A percentile compares a stretch with the other conserved stretches of the same genome.
These are phyloP conservation scores for Nigrospora oryzae DNA, from an alignment of 2,329 filamentous ascomycete genomes.

Conservation along the genomic window DNA sequence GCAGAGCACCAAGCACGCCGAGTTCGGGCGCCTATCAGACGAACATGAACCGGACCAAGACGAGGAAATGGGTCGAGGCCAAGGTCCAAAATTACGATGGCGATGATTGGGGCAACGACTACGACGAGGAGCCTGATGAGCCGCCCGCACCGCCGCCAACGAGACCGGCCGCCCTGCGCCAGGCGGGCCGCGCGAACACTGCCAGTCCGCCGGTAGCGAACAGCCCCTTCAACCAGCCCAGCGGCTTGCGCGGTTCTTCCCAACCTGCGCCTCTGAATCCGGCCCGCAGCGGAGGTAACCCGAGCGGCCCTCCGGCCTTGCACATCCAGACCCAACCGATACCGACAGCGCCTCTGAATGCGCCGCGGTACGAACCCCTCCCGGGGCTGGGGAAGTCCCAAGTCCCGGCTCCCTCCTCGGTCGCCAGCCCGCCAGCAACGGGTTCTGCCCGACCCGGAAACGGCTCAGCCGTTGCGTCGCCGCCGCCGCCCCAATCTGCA, in stretches of 20 bases:
- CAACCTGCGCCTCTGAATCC: slow-evolving; percentile 10
- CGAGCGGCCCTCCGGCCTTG: slow-evolving; percentile 18
- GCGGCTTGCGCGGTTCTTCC: slow-evolving; percentile 12
- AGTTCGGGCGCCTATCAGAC: slow-evolving; percentile 52
- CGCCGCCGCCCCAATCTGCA: too few relatives aligned
- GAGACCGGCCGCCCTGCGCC: slow-evolving; percentile 32
- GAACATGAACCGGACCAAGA: slow-evolving; percentile 83
- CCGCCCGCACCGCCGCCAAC: slow-evolving; percentile 35
- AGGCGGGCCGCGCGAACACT: slow-evolving; percentile 22
- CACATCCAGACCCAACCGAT: slow-evolving; percentile 18
- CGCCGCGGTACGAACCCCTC: too few relatives aligned
- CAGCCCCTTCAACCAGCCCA: slow-evolving; percentile 10
- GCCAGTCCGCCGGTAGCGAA: slow-evolving; percentile 7
- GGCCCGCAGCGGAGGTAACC: slow-evolving; percentile 9
- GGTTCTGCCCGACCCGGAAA: too few relatives aligned
- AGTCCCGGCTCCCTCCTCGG: too few relatives aligned
- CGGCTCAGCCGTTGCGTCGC: too few relatives aligned
- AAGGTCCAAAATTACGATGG: slow-evolving; percentile 82
- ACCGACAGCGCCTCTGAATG: too few relatives aligned
- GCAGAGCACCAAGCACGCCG: slow-evolving; percentile 12
- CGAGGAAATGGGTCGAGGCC: slow-evolving; percentile 90
- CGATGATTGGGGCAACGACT: slow-evolving; percentile 81
- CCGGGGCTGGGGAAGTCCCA: too few relatives aligned
- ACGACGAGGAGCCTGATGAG: slow-evolving; percentile 53
- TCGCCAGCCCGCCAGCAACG: too few relatives aligned